Evolutionary conservation across 2,329 filamentous ascomycete genomes (phyloP), one percentile per base, ranked within the genome.

Genomic region (Nannizziopsis arthrosporioides): DNA sequence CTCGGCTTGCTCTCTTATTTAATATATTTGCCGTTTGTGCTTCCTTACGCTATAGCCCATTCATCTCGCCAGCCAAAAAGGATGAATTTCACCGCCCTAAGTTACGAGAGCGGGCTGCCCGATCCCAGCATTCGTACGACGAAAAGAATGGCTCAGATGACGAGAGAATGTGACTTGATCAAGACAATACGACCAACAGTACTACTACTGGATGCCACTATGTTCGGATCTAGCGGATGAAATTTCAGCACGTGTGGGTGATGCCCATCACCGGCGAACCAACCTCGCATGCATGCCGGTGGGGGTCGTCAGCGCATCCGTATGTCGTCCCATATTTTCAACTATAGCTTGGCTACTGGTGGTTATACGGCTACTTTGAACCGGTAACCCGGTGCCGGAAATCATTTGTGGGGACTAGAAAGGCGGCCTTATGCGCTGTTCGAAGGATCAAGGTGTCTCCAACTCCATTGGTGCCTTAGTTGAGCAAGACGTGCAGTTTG

Each of bases 191-290:
- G 31, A 42, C 45, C 38, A 30, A 35, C n/a, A 42, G 42, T 47
- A 36, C 45, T 47, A 47, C 45, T 14, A 17, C 45, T 47, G 31
- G 19, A 47, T 47, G 38, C 22, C 45, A 47, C 45, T 47, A 30
- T 47, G 45, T 2, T 42, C 44, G 45, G 30, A 36, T 27, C 35
- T 3, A 27, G 17, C 38, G 35, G 37, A 37, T 37, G 38, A 42
- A n/a, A 32, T 34, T 19, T 8, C 37, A 47, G 40, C 45, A 47
- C 45, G 45, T 47, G 45, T 27, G 38, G 12, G 17, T 32, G 17
- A 37, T 35, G 15, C 44, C 14, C 44, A 46, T 19, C n/a, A 12
- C 36, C n/a, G 27, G n/a, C 22, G 14, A 17, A 37, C 7, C 36
- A n/a, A 40, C 22, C 36, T 37, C 14, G 15, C 31, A 36, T 7